Evolutionary conservation across 768 basidiomycete genomes (phyloP).

Genomic region (Boletus subparvulus): DNA sequence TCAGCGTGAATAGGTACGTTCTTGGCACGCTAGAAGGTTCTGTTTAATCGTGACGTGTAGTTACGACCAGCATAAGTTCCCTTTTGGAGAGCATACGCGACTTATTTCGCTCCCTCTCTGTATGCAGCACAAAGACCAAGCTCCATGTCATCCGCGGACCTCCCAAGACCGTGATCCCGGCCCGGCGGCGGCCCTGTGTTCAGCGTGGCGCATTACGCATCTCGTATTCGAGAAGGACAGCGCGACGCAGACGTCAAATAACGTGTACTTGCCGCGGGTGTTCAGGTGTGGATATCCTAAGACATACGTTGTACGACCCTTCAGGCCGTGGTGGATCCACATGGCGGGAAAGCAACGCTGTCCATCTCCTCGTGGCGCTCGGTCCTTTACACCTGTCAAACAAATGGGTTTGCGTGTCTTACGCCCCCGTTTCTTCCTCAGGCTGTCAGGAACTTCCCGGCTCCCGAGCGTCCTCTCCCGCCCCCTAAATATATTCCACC

Average conservation of each 20-base stretch:
- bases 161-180: constrained; percentile 12
- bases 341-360: constrained; percentile 1
- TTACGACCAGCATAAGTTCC: constrained; percentile 7
- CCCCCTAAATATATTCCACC: constrained; percentile 1
- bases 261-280: constrained; percentile 2
- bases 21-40: neutral
- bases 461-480: constrained; percentile 6
- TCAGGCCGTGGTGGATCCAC: neutral
- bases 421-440: constrained; percentile 2
- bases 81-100: constrained; percentile 15
- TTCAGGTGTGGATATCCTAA: neutral
- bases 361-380: constrained; percentile 9
- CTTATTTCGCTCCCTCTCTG: constrained; percentile 8
- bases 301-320: constrained; percentile 2
- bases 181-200: neutral
- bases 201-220: constrained; percentile 14
- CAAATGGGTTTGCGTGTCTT: constrained; percentile 1
- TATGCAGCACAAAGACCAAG: constrained; percentile 15
- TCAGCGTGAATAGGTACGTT: constrained; percentile 10
- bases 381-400: neutral
- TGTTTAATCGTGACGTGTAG: constrained; percentile 4
- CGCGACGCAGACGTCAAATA: constrained; percentile 5
- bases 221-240: constrained; percentile 10
- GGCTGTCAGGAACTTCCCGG: constrained; percentile 12
- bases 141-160: constrained; percentile 24